Percentiles rank a stretch among this genome's conserved stretches.
Conservation (phyloP, 2,329 filamentous ascomycete genomes). For the Beauveria sp. region DNA sequence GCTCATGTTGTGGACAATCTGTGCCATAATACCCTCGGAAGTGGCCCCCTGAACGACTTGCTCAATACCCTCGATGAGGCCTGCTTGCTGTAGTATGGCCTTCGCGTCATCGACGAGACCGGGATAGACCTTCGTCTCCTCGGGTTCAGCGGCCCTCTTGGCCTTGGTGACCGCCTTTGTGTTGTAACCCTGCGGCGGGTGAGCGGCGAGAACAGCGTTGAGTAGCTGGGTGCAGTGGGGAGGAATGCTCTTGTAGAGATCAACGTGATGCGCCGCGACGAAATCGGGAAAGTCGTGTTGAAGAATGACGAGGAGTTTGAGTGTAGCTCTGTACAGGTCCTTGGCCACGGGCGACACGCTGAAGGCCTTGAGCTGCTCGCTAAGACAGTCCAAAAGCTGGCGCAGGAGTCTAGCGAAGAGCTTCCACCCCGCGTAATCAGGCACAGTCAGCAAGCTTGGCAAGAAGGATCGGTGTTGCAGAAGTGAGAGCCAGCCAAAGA, state of each 20-base stretch:
- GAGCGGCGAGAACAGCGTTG: constrained; percentile 80
- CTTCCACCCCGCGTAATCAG: constrained; percentile 65
- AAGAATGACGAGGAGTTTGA: constrained; percentile 76
- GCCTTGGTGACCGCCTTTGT: constrained; percentile 62
- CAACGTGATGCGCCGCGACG: constrained; percentile 76
- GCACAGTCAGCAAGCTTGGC: constrained; percentile 63
- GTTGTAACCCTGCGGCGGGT: constrained; percentile 58
- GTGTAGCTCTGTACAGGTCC: constrained; percentile 74
- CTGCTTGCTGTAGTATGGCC: constrained; percentile 43
- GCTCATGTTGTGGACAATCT: constrained; percentile 67
- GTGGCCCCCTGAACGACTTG: constrained; percentile 53
- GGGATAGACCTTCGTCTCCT: constrained; percentile 64
- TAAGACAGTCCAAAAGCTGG: constrained; percentile 64
- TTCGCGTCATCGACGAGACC: constrained; percentile 56
- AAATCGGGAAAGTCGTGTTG: constrained; percentile 96
- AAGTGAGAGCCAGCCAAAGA: constrained; percentile 76
- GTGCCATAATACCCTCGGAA: constrained; percentile 65
- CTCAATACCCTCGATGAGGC: constrained; percentile 53
- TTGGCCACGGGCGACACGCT: constrained; percentile 63
- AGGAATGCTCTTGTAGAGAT: constrained; percentile 73
- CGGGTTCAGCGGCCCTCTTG: constrained; percentile 53
- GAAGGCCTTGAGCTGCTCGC: constrained; percentile 69
- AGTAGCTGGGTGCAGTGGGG: constrained; percentile 79
- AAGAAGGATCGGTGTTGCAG: constrained; percentile 81
- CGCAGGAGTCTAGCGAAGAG: constrained; percentile 67